phyloP scores from a whole-genome alignment of 108 stramenopile genomes.

The Cyclotella sp. region DNA sequence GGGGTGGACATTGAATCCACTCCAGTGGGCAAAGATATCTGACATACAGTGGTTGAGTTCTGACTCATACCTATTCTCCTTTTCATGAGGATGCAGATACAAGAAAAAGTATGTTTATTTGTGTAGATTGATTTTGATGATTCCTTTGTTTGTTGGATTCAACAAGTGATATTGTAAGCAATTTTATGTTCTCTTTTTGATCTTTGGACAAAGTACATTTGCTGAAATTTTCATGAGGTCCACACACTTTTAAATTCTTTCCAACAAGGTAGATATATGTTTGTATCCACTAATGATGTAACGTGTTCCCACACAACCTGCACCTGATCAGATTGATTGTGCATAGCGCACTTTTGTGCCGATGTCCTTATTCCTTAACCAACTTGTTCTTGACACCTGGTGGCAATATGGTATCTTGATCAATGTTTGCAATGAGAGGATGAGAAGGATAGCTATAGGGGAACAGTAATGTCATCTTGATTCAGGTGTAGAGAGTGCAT shows the following conservation, averaged over 20 bases:
- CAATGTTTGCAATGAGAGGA: constrained; percentile 44
- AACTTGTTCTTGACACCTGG: constrained; percentile 62
- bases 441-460: constrained; percentile 51
- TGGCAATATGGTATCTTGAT: constrained; percentile 43
- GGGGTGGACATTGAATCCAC: no score
- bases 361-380: constrained; percentile 34
- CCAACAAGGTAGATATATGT: constrained; percentile 59
- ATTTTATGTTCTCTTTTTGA: neutral
- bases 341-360: constrained; percentile 15
- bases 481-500: constrained; percentile 51
- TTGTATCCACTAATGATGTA: constrained; percentile 49
- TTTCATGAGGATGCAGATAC: no score
- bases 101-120: no score
- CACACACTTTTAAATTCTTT: constrained; percentile 52
- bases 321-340: constrained; percentile 42
- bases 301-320: constrained; percentile 31
- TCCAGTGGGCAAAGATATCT: no score
- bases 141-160: constrained; percentile 57
- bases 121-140: constrained; percentile 39
- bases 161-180: constrained; percentile 32
- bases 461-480: constrained; percentile 53
- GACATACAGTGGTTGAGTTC: no score
- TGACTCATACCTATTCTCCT: no score
- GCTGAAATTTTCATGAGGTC: constrained; percentile 35
- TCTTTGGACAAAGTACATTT: constrained; percentile 1